phyloP scores from a whole-genome alignment of 2,329 filamentous ascomycete genomes.

The Macroventuria anomochaeta region DNA sequence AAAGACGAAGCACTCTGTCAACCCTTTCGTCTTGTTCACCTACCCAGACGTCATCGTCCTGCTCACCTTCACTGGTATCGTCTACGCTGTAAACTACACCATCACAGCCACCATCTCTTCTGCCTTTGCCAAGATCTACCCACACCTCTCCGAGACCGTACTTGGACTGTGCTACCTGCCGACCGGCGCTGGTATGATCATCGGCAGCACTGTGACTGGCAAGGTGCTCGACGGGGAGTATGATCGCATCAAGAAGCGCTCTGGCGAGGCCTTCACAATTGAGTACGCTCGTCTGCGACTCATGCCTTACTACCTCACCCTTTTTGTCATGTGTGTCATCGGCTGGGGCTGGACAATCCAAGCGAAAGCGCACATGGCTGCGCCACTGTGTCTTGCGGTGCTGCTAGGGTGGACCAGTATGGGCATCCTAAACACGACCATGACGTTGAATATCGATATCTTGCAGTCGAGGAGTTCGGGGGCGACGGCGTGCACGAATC shows the following conservation, averaged over 20 bases:
- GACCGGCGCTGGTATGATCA: constrained; percentile 62
- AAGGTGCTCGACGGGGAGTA: constrained; percentile 62
- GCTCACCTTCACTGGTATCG: constrained; percentile 44
- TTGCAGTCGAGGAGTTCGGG: constrained; percentile 34
- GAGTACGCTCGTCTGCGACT: constrained; percentile 38
- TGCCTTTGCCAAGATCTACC: constrained; percentile 34
- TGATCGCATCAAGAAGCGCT: constrained; percentile 41
- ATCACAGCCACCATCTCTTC: constrained; percentile 42
- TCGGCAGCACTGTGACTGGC: constrained; percentile 60
- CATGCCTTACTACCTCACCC: constrained; percentile 35
- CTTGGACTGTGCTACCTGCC: constrained; percentile 56
- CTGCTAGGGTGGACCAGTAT: constrained; percentile 38
- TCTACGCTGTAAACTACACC: constrained; percentile 42
- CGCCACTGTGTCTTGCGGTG: constrained; percentile 29
- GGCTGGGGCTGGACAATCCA: constrained; percentile 38
- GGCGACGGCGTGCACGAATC: constrained; percentile 37
- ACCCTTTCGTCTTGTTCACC: constrained; percentile 36
- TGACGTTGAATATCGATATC: constrained; percentile 42
- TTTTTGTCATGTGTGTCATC: constrained; percentile 37
- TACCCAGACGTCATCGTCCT: constrained; percentile 53
- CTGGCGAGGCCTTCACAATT: constrained; percentile 33
- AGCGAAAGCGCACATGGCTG: constrained; percentile 30
- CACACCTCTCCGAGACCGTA: constrained; percentile 31
- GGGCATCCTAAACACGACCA: constrained; percentile 38
- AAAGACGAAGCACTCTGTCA: constrained; percentile 32